Conservation (phyloP, 805 yeast species). For the Metschnikowia kunwiensis region DNA sequence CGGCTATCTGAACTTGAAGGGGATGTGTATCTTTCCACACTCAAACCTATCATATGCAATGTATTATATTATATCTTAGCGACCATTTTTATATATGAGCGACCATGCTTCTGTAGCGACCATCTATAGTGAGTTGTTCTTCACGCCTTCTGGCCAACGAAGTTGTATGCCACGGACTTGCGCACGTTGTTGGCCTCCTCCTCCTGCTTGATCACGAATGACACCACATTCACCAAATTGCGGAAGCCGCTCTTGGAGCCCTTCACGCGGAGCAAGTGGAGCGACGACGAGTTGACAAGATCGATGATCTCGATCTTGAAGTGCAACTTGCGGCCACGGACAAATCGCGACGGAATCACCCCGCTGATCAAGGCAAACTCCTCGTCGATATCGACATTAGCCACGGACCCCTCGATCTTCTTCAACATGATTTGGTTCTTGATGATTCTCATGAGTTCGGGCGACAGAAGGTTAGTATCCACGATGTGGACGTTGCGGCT, state of each 20-base stretch:
- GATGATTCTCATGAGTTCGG: constrained; percentile 32
- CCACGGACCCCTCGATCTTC: constrained; percentile 48
- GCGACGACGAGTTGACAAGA: constrained; percentile 35
- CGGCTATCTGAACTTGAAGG: too few relatives aligned
- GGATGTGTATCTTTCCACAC: too few relatives aligned
- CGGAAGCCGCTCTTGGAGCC: constrained; percentile 47
- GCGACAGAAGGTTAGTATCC: constrained; percentile 31
- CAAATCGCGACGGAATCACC: constrained; percentile 44
- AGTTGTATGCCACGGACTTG: constrained; percentile 11
- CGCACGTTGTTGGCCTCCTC: constrained; percentile 25
- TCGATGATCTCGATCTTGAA: constrained; percentile 45
- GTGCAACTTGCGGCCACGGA: constrained; percentile 44
- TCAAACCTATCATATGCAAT: background rate
- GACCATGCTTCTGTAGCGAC: too few relatives aligned
- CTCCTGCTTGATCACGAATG: constrained; percentile 44
- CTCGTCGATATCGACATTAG: constrained; percentile 40
- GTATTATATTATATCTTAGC: too few relatives aligned
- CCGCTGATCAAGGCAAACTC: constrained; percentile 45
- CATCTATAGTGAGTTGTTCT: background rate
- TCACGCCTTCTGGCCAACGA: constrained; percentile 9
- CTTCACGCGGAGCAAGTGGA: constrained; percentile 41
- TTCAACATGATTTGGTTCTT: constrained; percentile 44
- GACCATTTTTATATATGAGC: too few relatives aligned
- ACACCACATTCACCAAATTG: constrained; percentile 41
- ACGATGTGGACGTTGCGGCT: constrained; percentile 27